Percentiles rank a stretch among this genome's conserved stretches.
Evolutionary conservation across 768 basidiomycete species (phyloP).

Genomic region (Suillus lakei): DNA sequence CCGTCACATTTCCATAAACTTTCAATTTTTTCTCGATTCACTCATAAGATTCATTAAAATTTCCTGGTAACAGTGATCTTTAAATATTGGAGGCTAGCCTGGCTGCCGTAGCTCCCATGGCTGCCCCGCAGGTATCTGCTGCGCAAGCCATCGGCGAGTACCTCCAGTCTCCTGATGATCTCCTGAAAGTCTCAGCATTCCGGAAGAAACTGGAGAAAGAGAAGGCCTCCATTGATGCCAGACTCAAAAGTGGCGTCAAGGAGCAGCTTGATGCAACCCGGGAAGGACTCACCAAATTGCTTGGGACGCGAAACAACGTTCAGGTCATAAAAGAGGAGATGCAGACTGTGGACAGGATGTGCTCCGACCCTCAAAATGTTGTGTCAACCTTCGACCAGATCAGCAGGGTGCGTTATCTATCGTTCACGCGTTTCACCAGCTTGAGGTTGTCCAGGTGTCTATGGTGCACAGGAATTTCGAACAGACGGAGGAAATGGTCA

Average conservation of each 20-base stretch:
- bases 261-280: constrained; percentile 92
- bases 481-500: constrained; percentile 94
- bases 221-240: constrained; percentile 90
- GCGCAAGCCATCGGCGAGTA: constrained; percentile 89
- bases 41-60: background rate
- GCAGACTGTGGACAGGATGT: constrained; percentile 76
- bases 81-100: background rate
- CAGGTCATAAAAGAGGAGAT: constrained; percentile 87
- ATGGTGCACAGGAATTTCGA: constrained; percentile 95
- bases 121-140: constrained; percentile 63
- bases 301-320: constrained; percentile 76
- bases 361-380: constrained; percentile 72
- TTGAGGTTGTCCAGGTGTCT: constrained; percentile 73
- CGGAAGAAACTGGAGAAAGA: constrained; percentile 97
- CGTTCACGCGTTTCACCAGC: background rate
- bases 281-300: constrained; percentile 82
- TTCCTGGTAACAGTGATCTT: background rate
- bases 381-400: constrained; percentile 96
- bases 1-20: background rate
- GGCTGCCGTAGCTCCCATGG: constrained; percentile 18
- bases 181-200: constrained; percentile 84
- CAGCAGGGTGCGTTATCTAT: constrained; percentile 68
- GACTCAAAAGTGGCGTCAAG: constrained; percentile 89
- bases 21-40: background rate
- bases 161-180: constrained; percentile 92